These are phyloP conservation scores for Solanum clarkiae DNA, from an alignment of 257 asterid genomes.

Conservation along the genomic window DNA sequence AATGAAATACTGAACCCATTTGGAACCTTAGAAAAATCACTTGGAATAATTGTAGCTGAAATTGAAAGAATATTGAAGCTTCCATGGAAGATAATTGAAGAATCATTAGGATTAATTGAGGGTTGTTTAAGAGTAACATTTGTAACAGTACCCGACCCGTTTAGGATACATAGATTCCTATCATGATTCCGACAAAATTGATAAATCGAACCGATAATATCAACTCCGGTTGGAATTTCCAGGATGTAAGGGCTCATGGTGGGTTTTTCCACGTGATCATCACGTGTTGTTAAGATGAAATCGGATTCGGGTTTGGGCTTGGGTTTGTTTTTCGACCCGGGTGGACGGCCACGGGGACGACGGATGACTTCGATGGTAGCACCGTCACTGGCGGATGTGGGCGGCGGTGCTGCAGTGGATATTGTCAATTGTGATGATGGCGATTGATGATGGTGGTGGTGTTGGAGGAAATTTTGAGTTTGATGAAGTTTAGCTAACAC, in stretches of 20 bases:
- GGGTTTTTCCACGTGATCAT: conserved; percentile 16
- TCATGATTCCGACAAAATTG: conserved; percentile 31
- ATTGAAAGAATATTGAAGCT: conserved; percentile 56
- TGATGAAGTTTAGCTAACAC: conserved; percentile 46
- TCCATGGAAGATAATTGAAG: conserved; percentile 65
- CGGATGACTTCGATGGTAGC: conserved; percentile 60
- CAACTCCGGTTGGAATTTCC: conserved; percentile 42
- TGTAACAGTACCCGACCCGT: conserved; percentile 42
- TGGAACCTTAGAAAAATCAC: background rate
- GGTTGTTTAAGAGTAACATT: conserved; percentile 59
- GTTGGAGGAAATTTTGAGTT: conserved; percentile 12
- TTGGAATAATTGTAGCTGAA: conserved; percentile 38
- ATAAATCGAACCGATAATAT: conserved; percentile 26
- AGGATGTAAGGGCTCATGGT: conserved; percentile 61
- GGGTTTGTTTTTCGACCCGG: conserved; percentile 59
- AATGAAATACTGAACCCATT: conserved; percentile 42
- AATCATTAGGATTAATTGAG: conserved; percentile 34
- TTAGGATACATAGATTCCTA: conserved; percentile 39
- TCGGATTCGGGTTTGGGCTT: conserved; percentile 30
- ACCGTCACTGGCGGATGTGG: conserved; percentile 31
- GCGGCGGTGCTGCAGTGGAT: background rate
- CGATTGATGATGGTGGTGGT: conserved; percentile 1
- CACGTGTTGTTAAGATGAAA: conserved; percentile 23
- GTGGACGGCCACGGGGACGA: conserved; percentile 77
- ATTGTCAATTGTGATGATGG: background rate